phyloP scores from a whole-genome alignment of 2,329 filamentous ascomycete genomes.

The Botrytis medusae region DNA sequence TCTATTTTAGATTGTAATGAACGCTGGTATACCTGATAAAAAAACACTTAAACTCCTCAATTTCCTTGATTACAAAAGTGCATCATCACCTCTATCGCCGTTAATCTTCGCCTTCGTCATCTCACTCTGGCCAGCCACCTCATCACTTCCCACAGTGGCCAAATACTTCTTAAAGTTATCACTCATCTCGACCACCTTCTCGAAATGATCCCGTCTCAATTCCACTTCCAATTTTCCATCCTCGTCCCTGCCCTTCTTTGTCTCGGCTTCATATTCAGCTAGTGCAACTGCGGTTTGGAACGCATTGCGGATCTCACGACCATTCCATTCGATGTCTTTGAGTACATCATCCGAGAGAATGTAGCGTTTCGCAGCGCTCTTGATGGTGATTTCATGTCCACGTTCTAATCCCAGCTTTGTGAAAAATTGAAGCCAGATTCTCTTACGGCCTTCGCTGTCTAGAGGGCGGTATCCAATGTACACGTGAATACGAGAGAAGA shows the following conservation, averaged over 20 bases:
- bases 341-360: slow-evolving; percentile 28
- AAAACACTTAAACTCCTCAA: neutral
- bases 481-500: slow-evolving; percentile 43
- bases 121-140: slow-evolving; percentile 7
- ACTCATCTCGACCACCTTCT: slow-evolving; percentile 32
- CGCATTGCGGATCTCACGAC: slow-evolving; percentile 35
- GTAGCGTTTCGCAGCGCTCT: slow-evolving; percentile 27
- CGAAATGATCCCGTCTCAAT: slow-evolving; percentile 30
- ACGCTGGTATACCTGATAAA: neutral
- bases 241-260: neutral
- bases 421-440: slow-evolving; percentile 39
- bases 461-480: slow-evolving; percentile 39
- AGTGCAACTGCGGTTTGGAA: slow-evolving; percentile 35
- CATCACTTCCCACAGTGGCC: slow-evolving; percentile 22
- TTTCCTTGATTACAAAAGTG: slow-evolving; percentile 18
- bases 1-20: neutral
- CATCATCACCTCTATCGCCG: slow-evolving; percentile 31
- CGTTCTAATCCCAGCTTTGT: slow-evolving; percentile 29
- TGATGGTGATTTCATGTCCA: slow-evolving; percentile 24
- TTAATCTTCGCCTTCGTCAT: slow-evolving; percentile 20
- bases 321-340: slow-evolving; percentile 34
- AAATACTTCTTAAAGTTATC: slow-evolving; percentile 31
- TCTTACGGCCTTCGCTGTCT: slow-evolving; percentile 29
- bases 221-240: slow-evolving; percentile 16
- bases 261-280: slow-evolving; percentile 30